These are phyloP conservation scores for Penicillium pancosmium DNA, from an alignment of 495 filamentous ascomycete species.

Conservation along the genomic window DNA sequence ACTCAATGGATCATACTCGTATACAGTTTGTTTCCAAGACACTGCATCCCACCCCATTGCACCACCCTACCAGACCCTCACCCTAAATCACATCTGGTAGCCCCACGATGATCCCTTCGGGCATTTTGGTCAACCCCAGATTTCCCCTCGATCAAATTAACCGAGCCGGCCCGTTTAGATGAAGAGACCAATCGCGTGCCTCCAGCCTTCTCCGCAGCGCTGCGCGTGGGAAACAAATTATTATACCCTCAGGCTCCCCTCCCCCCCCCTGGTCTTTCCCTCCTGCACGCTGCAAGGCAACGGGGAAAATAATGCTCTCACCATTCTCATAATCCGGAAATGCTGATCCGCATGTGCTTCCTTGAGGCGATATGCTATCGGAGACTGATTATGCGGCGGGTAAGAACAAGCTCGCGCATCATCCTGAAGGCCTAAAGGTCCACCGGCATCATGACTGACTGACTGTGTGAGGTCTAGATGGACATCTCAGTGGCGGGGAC, in stretches of 20 bases:
- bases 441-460: neutral
- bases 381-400: slow-evolving; percentile 29
- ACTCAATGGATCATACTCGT: neutral
- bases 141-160: slow-evolving; percentile 21
- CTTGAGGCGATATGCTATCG: slow-evolving; percentile 37
- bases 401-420: neutral
- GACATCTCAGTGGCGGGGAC: slow-evolving; percentile 23
- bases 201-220: slow-evolving; percentile 9
- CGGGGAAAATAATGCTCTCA: no score
- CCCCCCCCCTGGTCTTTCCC: neutral
- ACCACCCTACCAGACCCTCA: no score
- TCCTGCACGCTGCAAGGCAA: neutral
- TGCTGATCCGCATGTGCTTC: slow-evolving; percentile 19
- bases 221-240: slow-evolving; percentile 14
- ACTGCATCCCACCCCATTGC: no score
- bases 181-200: slow-evolving; percentile 10
- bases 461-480: slow-evolving; percentile 9
- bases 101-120: neutral
- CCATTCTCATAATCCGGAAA: slow-evolving; percentile 5
- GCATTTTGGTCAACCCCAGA: slow-evolving; percentile 18
- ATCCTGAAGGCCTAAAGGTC: neutral
- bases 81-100: neutral
- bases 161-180: slow-evolving; percentile 22
- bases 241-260: neutral
- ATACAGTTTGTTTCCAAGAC: neutral